Evolutionary conservation across 2,329 filamentous ascomycete species (phyloP).

Genomic region (Blastomyces parvus): DNA sequence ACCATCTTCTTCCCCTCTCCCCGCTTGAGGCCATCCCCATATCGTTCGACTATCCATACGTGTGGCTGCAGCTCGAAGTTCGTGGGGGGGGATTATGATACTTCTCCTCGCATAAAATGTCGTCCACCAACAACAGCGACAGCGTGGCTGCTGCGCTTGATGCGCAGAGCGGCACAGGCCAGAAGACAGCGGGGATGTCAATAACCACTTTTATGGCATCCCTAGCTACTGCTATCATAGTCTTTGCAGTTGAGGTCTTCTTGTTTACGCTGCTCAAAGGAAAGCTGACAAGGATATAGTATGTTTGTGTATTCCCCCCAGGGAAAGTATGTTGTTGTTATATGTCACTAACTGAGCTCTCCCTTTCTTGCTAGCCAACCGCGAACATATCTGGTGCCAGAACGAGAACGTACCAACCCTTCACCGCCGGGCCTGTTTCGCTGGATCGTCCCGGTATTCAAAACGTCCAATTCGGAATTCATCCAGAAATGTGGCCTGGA

Average conservation of each 20-base stretch:
- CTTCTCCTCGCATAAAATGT: constrained; percentile 8
- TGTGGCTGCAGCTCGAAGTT: neutral
- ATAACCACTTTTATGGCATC: constrained; percentile 54
- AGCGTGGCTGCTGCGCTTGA: constrained; percentile 28
- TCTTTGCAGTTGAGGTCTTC: constrained; percentile 55
- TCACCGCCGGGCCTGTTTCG: constrained; percentile 51
- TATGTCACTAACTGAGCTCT: neutral
- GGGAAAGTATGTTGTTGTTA: too few species aligned
- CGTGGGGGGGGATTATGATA: constrained; percentile 3
- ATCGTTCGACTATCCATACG: neutral
- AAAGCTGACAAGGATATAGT: constrained; percentile 77
- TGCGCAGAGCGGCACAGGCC: constrained; percentile 28
- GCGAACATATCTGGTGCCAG: constrained; percentile 75
- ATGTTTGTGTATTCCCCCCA: too few species aligned
- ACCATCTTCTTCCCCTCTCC: neutral
- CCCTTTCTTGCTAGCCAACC: constrained; percentile 50
- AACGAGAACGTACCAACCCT: constrained; percentile 69
- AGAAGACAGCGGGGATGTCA: constrained; percentile 28
- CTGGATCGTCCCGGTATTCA: constrained; percentile 53
- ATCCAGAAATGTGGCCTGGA: constrained; percentile 94
- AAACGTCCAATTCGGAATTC: constrained; percentile 65
- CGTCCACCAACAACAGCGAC: constrained; percentile 14
- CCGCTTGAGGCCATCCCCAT: neutral
- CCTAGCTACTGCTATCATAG: constrained; percentile 50
- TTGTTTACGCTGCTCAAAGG: constrained; percentile 69